Conservation (phyloP, 176 grass and related monocot species). For the Luzula sylvatica region DNA sequence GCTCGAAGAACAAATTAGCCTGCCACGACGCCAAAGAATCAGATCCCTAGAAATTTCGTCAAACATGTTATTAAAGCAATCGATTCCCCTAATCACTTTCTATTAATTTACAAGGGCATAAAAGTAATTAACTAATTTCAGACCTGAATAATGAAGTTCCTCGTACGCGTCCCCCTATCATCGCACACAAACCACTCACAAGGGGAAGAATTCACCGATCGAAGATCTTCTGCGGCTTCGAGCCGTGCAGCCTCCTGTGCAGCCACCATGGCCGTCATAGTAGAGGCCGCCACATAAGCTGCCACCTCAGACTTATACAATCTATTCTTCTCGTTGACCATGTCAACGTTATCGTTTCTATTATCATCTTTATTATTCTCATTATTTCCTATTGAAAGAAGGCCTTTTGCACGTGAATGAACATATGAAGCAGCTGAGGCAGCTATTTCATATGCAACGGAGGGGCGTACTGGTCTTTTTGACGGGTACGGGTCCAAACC, state of each 20-base stretch:
- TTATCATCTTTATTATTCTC: too few species aligned
- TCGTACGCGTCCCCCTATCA: slow-evolving; percentile 44
- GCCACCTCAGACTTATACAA: slow-evolving; percentile 74
- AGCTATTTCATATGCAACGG: slow-evolving; percentile 76
- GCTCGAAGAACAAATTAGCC: slow-evolving; percentile 95
- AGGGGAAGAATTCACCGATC: slow-evolving; percentile 69
- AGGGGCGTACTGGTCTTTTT: slow-evolving; percentile 38
- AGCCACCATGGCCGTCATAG: slow-evolving; percentile 92
- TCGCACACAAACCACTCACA: slow-evolving; percentile 99
- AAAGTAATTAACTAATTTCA: slow-evolving; percentile 21
- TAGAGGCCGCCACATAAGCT: slow-evolving; percentile 74
- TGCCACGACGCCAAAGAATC: slow-evolving; percentile 96
- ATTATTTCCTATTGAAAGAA: slow-evolving; percentile 34
- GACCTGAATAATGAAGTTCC: slow-evolving; percentile 76
- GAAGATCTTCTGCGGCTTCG: slow-evolving; percentile 81
- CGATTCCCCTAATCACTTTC: too few species aligned
- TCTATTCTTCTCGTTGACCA: not conserved
- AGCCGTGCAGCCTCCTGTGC: slow-evolving; percentile 71
- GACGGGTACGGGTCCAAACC: slow-evolving; percentile 28
- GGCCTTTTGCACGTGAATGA: slow-evolving; percentile 45
- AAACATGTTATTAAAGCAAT: slow-evolving; percentile 16
- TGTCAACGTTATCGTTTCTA: not conserved
- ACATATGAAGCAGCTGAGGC: slow-evolving; percentile 85
- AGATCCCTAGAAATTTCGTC: slow-evolving; percentile 49
- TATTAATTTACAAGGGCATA: not conserved